phyloP scores from a whole-genome alignment of 805 yeast species.

The Maudiozyma serrabonitensis region DNA sequence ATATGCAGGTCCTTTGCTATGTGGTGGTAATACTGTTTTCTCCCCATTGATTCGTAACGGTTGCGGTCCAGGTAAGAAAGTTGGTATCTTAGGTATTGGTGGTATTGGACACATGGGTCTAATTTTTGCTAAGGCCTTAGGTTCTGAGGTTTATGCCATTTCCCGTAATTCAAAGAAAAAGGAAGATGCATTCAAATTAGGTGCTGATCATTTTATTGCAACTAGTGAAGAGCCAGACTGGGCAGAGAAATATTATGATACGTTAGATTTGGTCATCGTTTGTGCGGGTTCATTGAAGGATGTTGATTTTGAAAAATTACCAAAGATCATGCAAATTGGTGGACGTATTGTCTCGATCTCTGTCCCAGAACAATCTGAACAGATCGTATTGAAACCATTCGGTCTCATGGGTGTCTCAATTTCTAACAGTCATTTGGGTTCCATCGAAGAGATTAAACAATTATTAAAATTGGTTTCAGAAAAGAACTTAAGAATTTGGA shows the following conservation, averaged over 20 bases:
- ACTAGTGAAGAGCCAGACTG: conserved; percentile 42
- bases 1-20: conserved; percentile 62
- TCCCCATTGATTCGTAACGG: conserved; percentile 53
- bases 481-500: conserved; percentile 40
- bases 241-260: conserved; percentile 26
- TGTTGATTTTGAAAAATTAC: conserved; percentile 31
- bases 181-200: conserved; percentile 41
- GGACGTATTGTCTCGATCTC: conserved; percentile 31
- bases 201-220: conserved; percentile 47
- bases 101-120: conserved; percentile 51
- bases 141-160: conserved; percentile 50
- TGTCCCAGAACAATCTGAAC: conserved; percentile 14
- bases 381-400: conserved; percentile 10
- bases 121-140: conserved; percentile 48
- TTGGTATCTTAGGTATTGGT: conserved; percentile 48
- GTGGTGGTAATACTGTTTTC: conserved; percentile 70
- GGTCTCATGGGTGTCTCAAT: conserved; percentile 21
- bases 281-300: conserved; percentile 38
- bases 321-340: conserved; percentile 21
- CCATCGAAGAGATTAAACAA: conserved; percentile 37
- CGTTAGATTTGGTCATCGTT: conserved; percentile 39
- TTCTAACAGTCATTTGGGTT: conserved; percentile 34
- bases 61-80: conserved; percentile 40
- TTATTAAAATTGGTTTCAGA: conserved; percentile 42
- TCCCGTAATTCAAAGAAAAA: conserved; percentile 43